phyloP scores from a whole-genome alignment of 805 yeast species.

The Pichia eremophila region DNA sequence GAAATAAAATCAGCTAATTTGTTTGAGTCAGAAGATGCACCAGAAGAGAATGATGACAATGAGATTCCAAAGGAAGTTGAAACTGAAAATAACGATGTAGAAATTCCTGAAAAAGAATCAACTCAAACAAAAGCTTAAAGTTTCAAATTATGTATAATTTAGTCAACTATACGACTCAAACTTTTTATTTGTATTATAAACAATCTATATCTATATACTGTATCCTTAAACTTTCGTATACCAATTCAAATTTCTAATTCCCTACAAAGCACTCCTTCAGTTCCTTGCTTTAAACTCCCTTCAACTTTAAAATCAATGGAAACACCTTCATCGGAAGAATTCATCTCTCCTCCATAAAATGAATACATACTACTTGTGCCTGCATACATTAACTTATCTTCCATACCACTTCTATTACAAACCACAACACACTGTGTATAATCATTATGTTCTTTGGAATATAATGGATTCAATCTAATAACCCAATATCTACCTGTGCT shows the following conservation, averaged over 20 bases:
- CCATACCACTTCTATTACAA: constrained; percentile 75
- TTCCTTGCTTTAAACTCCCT: constrained; percentile 54
- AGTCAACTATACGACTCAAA: no score
- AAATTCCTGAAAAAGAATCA: no score
- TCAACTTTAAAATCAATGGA: constrained; percentile 38
- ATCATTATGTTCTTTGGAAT: constrained; percentile 11
- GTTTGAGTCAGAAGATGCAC: not conserved
- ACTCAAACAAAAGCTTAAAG: no score
- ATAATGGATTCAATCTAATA: constrained; percentile 37
- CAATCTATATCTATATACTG: not conserved
- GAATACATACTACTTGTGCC: constrained; percentile 54
- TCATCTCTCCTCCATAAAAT: constrained; percentile 34
- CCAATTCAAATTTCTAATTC: constrained; percentile 37
- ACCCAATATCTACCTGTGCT: constrained; percentile 53
- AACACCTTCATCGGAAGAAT: constrained; percentile 16
- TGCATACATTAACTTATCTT: constrained; percentile 55
- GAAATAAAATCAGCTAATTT: not conserved
- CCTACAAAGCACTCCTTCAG: constrained; percentile 54
- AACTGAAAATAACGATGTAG: not conserved
- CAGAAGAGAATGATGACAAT: not conserved
- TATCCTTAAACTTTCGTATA: not conserved
- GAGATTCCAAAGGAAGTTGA: not conserved
- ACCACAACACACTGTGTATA: constrained; percentile 33
- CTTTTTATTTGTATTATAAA: not conserved
- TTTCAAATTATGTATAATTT: no score